phyloP scores from a whole-genome alignment of 768 basidiomycete species.

The Rhodotorula taiwanensis region DNA sequence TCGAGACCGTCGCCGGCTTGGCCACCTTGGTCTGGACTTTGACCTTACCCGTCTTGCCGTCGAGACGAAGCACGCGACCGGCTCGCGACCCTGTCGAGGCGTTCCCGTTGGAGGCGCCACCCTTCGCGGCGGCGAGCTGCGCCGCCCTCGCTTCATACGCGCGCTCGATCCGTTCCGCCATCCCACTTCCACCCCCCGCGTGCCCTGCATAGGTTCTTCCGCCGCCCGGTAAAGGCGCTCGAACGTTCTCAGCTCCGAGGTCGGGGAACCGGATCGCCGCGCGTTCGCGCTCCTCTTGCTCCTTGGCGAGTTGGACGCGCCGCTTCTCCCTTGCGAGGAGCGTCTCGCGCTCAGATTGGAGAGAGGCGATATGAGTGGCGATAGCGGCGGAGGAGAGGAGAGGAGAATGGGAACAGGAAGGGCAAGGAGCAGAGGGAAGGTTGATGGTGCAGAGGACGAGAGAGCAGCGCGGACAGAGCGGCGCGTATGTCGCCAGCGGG shows the following conservation, averaged over 20 bases:
- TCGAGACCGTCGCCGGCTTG: background rate
- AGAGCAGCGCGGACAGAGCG: constrained; percentile 25
- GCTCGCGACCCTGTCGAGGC: background rate
- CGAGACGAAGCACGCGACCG: constrained; percentile 25
- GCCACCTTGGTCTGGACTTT: constrained; percentile 19
- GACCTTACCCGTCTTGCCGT: constrained; percentile 28
- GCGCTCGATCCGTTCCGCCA: constrained; percentile 16
- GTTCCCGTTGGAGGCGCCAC: background rate
- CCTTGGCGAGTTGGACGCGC: background rate
- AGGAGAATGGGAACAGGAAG: constrained; percentile 19
- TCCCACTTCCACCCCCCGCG: constrained; percentile 7
- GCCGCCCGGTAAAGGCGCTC: background rate
- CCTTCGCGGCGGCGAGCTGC: background rate
- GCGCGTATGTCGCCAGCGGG: constrained; percentile 12
- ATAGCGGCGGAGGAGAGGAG: constrained; percentile 4
- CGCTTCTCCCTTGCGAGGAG: constrained; percentile 8
- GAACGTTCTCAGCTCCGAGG: constrained; percentile 1
- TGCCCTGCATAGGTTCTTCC: constrained; percentile 19
- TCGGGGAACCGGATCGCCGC: constrained; percentile 23
- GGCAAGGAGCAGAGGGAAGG: constrained; percentile 21
- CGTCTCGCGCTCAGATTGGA: background rate
- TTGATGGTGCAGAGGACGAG: constrained; percentile 32
- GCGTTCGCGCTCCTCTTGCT: constrained; percentile 12
- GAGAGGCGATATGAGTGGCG: constrained; percentile 5
- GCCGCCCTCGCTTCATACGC: constrained; percentile 6